Evolutionary conservation across 257 asterid genomes (phyloP).

Genomic region (Solanum neorickii): DNA sequence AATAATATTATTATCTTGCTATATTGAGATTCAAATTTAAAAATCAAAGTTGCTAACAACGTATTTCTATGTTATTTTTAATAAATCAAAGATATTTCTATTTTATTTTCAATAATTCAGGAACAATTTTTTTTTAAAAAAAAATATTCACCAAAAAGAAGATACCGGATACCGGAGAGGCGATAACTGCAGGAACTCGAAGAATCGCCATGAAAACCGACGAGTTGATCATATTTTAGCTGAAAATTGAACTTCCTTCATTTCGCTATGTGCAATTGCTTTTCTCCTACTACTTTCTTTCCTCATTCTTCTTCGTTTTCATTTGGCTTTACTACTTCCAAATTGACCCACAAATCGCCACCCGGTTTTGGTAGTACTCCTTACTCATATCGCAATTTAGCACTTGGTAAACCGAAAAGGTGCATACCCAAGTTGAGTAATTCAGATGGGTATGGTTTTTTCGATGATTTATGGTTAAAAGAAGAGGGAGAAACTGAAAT

Average conservation of each 20-base stretch:
- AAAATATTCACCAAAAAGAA: not conserved
- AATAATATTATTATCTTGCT: not conserved
- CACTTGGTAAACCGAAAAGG: not conserved
- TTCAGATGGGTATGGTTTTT: slow-evolving; percentile 8
- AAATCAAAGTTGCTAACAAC: not conserved
- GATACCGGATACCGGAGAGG: not conserved
- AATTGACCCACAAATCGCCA: not conserved
- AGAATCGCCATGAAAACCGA: not conserved
- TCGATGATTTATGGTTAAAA: slow-evolving; percentile 9
- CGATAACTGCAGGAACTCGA: not conserved
- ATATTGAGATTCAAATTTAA: not conserved
- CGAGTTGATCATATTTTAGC: not conserved
- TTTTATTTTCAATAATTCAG: not conserved
- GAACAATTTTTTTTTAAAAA: too few species aligned
- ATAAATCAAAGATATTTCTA: not conserved
- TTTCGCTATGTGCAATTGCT: slow-evolving; percentile 21
- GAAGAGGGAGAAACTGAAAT: not conserved
- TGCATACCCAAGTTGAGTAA: not conserved
- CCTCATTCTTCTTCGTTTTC: slow-evolving; percentile 2
- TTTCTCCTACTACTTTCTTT: slow-evolving; percentile 7
- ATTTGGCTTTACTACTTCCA: not conserved
- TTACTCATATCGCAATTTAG: not conserved
- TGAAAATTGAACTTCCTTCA: not conserved
- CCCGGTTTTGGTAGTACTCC: not conserved
- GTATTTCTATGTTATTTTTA: not conserved